Base-by-base conservation (phyloP, 78 protist genomes). In the Dictyostelium brefeldianum region DNA sequence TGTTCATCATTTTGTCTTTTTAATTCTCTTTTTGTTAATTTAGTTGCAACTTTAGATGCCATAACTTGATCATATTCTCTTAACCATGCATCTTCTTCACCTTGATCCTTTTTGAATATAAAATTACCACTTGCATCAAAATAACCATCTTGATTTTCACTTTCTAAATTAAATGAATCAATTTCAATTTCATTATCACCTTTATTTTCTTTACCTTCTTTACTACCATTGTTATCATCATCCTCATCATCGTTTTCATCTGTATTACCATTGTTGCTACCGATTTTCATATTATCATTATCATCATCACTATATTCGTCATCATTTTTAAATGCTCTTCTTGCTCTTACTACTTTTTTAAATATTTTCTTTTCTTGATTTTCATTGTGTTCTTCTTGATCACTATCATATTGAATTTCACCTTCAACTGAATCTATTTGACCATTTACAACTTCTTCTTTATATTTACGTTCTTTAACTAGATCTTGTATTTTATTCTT, bases 11-110 rank as follows among this genome's bases (percentile, higher is more conserved):
- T 43, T 83, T 77, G 25, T 53, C 46, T 53, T 27, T 56, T 25
- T 14, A 47, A 54, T 62, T 65, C 69, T 64, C 74, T 47, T 65
- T 77, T 64, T 57, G 81, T 46, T 70, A 75, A 14, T 77, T 83
- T 83, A 36, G 43, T 36, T 12, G 93, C 77, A 22, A 87, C 36
- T 67, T 77, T 74, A 11, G 73, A 27, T 4, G 54, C n/a, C 92
- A 48, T 41, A 14, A 84, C 92, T 36, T 57, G 22, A 22, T 87
- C 93, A 36, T 87, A 87, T 41, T 87, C 93, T 25, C 36, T 18
- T 50, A 87, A 64, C 93, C 93, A 87, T 7, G 93, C 53, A 22
- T 87, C 93, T 5, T 77, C 79, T 54, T 87, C 93, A 18, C 29
- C 46, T 12, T 62, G 51, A 10, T 4, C 69, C 1, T 62, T 47